phyloP scores from a whole-genome alignment of 495 filamentous ascomycete species.

The Chlorociboria aeruginascens region DNA sequence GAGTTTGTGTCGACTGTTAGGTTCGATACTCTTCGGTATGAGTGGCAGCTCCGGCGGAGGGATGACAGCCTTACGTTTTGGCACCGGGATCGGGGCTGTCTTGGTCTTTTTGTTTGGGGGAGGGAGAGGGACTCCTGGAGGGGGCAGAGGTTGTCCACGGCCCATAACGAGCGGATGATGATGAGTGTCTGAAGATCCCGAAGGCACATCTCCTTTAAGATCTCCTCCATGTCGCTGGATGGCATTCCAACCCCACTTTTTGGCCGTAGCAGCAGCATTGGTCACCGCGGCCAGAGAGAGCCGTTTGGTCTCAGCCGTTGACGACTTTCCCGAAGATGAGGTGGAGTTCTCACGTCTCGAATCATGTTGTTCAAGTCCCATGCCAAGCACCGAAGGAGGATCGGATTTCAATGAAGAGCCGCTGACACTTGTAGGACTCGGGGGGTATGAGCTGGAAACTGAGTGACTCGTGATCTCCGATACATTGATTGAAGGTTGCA shows the following conservation, averaged over 20 bases:
- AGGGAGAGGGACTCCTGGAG: slow-evolving; percentile 53
- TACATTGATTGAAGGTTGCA: slow-evolving; percentile 10
- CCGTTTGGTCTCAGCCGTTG: slow-evolving; percentile 24
- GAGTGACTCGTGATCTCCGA: slow-evolving; percentile 4
- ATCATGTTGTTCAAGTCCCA: slow-evolving; percentile 7
- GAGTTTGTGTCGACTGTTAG: slow-evolving; percentile 13
- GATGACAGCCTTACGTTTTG: slow-evolving; percentile 47
- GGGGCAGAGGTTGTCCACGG: slow-evolving; percentile 63
- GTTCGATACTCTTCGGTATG: slow-evolving; percentile 6
- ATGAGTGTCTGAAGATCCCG: slow-evolving; percentile 33
- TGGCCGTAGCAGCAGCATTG: slow-evolving; percentile 64
- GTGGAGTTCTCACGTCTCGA: slow-evolving; percentile 10
- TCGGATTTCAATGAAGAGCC: slow-evolving; percentile 19
- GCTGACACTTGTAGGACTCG: slow-evolving; percentile 23
- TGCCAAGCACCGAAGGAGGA: slow-evolving; percentile 6
- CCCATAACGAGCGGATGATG: slow-evolving; percentile 51
- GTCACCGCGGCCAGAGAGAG: slow-evolving; percentile 47
- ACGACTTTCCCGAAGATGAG: slow-evolving; percentile 12
- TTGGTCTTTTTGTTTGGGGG: slow-evolving; percentile 42
- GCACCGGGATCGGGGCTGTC: slow-evolving; percentile 40
- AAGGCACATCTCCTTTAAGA: slow-evolving; percentile 20
- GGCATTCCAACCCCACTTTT: slow-evolving; percentile 72
- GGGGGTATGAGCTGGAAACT: slow-evolving; percentile 12
- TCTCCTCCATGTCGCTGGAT: slow-evolving; percentile 43
- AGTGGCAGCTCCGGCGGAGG: slow-evolving; percentile 28